These are phyloP conservation scores for Puccinia coronata DNA, from an alignment of 1,284 basidiomycete species.

Conservation along the genomic window DNA sequence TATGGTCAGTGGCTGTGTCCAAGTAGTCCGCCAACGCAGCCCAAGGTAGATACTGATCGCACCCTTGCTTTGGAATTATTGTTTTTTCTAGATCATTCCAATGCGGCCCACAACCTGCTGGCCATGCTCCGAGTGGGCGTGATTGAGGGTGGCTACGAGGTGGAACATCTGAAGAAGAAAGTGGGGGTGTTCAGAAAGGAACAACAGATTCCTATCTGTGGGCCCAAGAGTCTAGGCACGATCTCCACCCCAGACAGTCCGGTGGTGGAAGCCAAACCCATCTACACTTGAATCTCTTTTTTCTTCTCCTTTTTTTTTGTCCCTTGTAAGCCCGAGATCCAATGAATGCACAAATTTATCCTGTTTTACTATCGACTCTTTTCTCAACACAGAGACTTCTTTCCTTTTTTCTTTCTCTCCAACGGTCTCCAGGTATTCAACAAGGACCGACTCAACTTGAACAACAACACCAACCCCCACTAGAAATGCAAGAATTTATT, in stretches of 20 bases:
- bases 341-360: not conserved
- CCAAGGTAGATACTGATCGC: not conserved
- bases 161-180: slow-evolving; percentile 49
- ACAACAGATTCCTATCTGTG: slow-evolving; percentile 48
- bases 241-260: slow-evolving; percentile 28
- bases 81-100: slow-evolving; percentile 75
- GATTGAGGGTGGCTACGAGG: slow-evolving; percentile 69
- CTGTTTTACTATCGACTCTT: slow-evolving; percentile 2
- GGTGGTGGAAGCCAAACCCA: slow-evolving; percentile 13
- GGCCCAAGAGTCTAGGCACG: slow-evolving; percentile 40
- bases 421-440: too few relatives aligned
- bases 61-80: not conserved
- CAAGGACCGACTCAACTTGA: too few relatives aligned
- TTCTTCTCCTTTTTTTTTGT: not conserved
- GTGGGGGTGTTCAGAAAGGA: slow-evolving; percentile 47
- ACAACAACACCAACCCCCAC: too few relatives aligned
- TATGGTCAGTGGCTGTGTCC: slow-evolving; percentile 24
- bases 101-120: slow-evolving; percentile 80
- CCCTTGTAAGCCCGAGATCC: not conserved
- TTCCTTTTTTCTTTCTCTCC: too few relatives aligned
- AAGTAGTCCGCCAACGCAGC: not conserved
- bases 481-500: too few relatives aligned
- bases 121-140: slow-evolving; percentile 89
- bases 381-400: too few relatives aligned
- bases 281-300: slow-evolving; percentile 30